phyloP scores from a whole-genome alignment of 2,329 filamentous ascomycete species.

The Aureobasidium sp. region DNA sequence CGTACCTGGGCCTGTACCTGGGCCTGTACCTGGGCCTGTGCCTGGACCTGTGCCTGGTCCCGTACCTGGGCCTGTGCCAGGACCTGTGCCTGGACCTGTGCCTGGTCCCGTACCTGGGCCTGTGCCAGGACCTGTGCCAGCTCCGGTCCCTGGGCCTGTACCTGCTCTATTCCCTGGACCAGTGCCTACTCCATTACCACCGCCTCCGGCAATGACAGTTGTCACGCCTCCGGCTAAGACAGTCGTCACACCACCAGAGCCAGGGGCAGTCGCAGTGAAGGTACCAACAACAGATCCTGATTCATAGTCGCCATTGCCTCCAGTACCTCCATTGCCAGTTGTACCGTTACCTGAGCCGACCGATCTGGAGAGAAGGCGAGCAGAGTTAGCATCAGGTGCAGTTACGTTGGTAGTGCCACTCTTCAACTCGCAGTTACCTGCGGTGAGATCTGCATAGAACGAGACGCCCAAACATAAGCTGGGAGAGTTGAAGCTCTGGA shows the following conservation, averaged over 20 bases:
- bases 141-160: conserved; percentile 14
- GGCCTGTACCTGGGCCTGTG: too few relatives aligned
- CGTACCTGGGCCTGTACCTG: too few relatives aligned
- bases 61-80: too few relatives aligned
- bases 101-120: conserved; percentile 11
- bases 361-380: conserved; percentile 15
- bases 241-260: background rate
- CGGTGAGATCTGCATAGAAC: conserved; percentile 13
- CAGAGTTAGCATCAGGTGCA: conserved; percentile 14
- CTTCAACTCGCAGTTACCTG: conserved; percentile 22
- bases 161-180: conserved; percentile 13
- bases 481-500: conserved; percentile 17
- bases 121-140: conserved; percentile 11
- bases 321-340: conserved; percentile 8
- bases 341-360: conserved; percentile 14
- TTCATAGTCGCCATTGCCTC: conserved; percentile 8
- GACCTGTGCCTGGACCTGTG: too few relatives aligned
- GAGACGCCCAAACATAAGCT: conserved; percentile 21
- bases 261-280: background rate
- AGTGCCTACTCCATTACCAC: conserved; percentile 12
- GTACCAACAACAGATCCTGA: conserved; percentile 13
- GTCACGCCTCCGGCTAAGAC: background rate
- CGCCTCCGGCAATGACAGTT: background rate
- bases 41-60: too few relatives aligned
- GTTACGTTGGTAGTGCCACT: conserved; percentile 11